Conservation (phyloP, 441 rosid species). For the Geranium incanum region DNA sequence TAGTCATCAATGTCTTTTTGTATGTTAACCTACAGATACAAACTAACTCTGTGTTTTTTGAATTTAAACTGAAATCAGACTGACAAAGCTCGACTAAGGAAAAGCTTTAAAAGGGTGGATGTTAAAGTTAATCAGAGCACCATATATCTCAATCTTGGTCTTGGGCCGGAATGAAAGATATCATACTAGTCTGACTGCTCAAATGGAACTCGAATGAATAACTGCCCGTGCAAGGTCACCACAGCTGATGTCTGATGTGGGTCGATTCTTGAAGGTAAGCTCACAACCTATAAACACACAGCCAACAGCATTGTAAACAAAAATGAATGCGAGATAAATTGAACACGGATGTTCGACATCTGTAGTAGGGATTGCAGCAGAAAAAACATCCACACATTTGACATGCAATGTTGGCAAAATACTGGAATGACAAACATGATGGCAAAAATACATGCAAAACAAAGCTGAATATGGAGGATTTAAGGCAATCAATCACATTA, state of each 20-base stretch:
- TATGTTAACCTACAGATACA: slow-evolving; percentile 1
- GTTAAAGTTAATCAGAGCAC: background rate
- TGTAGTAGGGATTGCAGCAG: too few relatives aligned
- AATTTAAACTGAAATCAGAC: background rate
- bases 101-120: background rate
- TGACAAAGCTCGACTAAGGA: too few relatives aligned
- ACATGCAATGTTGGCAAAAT: too few relatives aligned
- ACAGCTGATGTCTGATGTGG: slow-evolving; percentile 93
- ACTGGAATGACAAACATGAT: too few relatives aligned
- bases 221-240: slow-evolving; percentile 83
- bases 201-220: slow-evolving; percentile 82
- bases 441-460: too few relatives aligned
- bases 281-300: slow-evolving; percentile 50
- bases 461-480: too few relatives aligned
- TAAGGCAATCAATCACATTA: too few relatives aligned
- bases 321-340: background rate
- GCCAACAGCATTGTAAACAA: background rate
- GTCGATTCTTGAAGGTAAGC: slow-evolving; percentile 76
- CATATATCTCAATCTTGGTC: background rate
- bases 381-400: too few relatives aligned
- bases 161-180: too few relatives aligned
- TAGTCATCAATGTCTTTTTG: background rate
- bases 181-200: slow-evolving; percentile 34
- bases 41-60: background rate
- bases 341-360: too few relatives aligned